Evolutionary conservation across 768 basidiomycete species (phyloP).

Genomic region (Dentipellis fragilis): DNA sequence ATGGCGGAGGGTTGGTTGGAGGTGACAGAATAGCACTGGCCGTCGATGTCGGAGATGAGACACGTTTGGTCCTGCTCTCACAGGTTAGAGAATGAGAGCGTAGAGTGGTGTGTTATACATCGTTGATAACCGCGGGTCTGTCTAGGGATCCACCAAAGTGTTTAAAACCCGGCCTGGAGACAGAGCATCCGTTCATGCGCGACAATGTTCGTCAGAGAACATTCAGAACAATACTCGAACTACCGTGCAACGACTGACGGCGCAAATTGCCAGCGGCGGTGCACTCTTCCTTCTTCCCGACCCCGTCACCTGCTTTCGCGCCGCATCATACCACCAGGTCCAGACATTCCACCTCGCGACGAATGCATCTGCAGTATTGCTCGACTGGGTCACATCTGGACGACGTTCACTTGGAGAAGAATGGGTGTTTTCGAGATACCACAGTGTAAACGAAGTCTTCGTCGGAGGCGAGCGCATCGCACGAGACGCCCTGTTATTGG

Average conservation of each 20-base stretch:
- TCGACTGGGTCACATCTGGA: constrained; percentile 93
- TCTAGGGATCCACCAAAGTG: constrained; percentile 87
- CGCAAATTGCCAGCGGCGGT: constrained; percentile 39
- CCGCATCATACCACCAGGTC: constrained; percentile 72
- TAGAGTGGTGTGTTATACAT: not conserved
- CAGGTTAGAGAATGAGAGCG: constrained; percentile 41
- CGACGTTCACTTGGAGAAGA: constrained; percentile 76
- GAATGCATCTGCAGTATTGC: constrained; percentile 55
- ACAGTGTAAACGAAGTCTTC: constrained; percentile 77
- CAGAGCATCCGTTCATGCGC: constrained; percentile 32
- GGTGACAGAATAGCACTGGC: constrained; percentile 65
- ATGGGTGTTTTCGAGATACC: constrained; percentile 82
- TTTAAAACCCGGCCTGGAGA: constrained; percentile 72
- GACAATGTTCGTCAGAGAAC: not conserved
- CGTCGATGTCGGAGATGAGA: constrained; percentile 47
- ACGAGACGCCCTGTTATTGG: constrained; percentile 71
- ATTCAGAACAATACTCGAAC: constrained; percentile 1
- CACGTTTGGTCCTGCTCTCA: constrained; percentile 65
- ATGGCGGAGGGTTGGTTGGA: constrained; percentile 87
- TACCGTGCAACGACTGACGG: constrained; percentile 59
- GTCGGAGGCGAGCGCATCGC: constrained; percentile 55
- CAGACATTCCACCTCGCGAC: constrained; percentile 66
- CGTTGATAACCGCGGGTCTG: not conserved
- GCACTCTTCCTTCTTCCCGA: constrained; percentile 80
- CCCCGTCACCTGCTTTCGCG: constrained; percentile 86